Evolutionary conservation across 78 protist genomes (phyloP).

Genomic region (Pigoraptor vietnamica): DNA sequence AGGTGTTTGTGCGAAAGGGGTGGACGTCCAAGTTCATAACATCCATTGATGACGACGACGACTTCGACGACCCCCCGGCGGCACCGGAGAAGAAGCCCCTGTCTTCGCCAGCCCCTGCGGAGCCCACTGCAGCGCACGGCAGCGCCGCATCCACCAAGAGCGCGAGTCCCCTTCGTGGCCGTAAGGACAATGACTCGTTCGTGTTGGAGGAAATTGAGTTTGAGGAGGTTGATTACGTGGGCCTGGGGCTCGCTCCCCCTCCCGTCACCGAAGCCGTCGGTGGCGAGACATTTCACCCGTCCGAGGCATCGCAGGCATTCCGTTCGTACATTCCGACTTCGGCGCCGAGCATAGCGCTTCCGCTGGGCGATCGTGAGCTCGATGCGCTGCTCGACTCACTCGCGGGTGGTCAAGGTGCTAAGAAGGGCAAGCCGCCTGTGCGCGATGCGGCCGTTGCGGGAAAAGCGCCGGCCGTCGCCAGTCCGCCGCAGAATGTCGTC

Average conservation of each 20-base stretch:
- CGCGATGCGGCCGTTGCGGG: no score
- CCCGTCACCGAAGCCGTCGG: not conserved
- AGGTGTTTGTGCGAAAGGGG: not conserved
- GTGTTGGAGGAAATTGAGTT: not conserved
- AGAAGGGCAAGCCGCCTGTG: no score
- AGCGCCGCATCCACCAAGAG: no score
- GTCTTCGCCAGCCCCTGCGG: no score
- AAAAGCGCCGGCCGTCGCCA: no score
- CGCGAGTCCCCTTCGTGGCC: no score
- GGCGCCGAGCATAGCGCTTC: not conserved
- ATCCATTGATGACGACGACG: not conserved
- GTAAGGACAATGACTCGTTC: not conserved
- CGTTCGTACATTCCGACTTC: not conserved
- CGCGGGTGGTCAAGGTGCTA: no score
- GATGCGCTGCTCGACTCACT: not conserved
- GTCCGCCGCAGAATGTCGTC: no score
- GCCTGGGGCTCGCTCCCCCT: not conserved
- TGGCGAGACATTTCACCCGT: not conserved
- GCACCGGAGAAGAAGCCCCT: no score
- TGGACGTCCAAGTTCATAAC: not conserved
- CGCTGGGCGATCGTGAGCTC: not conserved
- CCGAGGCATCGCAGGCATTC: not conserved
- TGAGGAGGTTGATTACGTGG: not conserved
- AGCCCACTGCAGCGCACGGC: no score
- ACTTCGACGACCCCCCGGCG: not conserved